Evolutionary conservation across 2,329 filamentous ascomycete genomes (phyloP).

Genomic region (Drechslerella stenobrocha): DNA sequence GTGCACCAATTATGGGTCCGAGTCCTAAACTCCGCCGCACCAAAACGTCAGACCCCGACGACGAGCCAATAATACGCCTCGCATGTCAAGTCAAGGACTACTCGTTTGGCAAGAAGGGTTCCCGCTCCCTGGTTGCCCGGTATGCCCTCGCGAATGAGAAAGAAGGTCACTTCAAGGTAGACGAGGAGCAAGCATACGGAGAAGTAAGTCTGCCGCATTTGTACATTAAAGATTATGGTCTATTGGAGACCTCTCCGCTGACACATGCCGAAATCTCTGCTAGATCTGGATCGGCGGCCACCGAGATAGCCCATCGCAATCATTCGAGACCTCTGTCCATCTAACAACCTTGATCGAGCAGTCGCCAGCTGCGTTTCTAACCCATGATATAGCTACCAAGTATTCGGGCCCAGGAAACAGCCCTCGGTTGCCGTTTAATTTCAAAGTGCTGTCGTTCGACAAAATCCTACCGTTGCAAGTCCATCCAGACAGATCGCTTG

Average conservation of each 20-base stretch:
- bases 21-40: conserved; percentile 25
- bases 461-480: conserved; percentile 18
- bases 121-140: conserved; percentile 14
- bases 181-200: conserved; percentile 28
- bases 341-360: conserved; percentile 27
- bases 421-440: conserved; percentile 21
- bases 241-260: not conserved
- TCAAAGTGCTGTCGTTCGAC: conserved; percentile 28
- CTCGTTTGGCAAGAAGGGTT: conserved; percentile 28
- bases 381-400: conserved; percentile 4
- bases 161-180: conserved; percentile 24
- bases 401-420: conserved; percentile 21
- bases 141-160: conserved; percentile 23
- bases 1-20: conserved; percentile 7
- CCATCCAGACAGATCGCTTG: conserved; percentile 18
- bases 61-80: conserved; percentile 26
- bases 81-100: conserved; percentile 28
- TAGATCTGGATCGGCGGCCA: conserved; percentile 33
- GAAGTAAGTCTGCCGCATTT: conserved; percentile 11
- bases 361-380: conserved; percentile 19
- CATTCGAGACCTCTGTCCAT: conserved; percentile 23
- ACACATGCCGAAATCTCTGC: not conserved
- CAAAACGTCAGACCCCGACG: conserved; percentile 23
- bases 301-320: conserved; percentile 17
- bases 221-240: not conserved